Evolutionary conservation across 2,329 filamentous ascomycete genomes (phyloP).

Genomic region (Aureobasidium sp.): DNA sequence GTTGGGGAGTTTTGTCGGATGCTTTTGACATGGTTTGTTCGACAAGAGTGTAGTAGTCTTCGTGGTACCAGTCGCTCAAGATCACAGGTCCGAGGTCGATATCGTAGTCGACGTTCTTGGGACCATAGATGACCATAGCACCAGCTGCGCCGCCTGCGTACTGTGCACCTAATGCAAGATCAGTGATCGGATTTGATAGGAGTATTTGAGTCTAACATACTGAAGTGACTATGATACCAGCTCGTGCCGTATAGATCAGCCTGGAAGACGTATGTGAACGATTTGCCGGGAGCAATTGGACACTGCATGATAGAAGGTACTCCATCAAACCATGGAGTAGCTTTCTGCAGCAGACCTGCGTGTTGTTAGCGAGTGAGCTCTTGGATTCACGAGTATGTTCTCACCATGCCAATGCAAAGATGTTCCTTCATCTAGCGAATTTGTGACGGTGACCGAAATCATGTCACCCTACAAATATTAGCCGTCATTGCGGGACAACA

Average conservation of each 20-base stretch:
- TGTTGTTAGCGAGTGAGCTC: not conserved
- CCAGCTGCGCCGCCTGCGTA: slow-evolving; percentile 37
- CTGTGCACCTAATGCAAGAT: slow-evolving; percentile 23
- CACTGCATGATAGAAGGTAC: slow-evolving; percentile 40
- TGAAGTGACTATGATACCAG: slow-evolving; percentile 38
- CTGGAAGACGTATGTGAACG: slow-evolving; percentile 47
- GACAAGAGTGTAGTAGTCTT: slow-evolving; percentile 15
- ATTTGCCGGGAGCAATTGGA: slow-evolving; percentile 42
- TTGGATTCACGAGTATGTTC: slow-evolving; percentile 24
- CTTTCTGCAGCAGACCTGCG: slow-evolving; percentile 31
- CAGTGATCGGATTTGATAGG: not conserved
- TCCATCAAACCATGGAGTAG: slow-evolving; percentile 51
- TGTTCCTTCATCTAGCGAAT: slow-evolving; percentile 47
- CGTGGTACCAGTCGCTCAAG: slow-evolving; percentile 27
- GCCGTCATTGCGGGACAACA: too few relatives aligned
- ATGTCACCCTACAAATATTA: slow-evolving; percentile 26
- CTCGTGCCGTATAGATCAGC: slow-evolving; percentile 37
- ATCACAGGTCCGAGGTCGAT: slow-evolving; percentile 23
- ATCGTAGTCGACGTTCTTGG: slow-evolving; percentile 35
- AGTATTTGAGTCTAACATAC: slow-evolving; percentile 29
- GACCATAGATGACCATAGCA: slow-evolving; percentile 34
- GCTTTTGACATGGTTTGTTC: slow-evolving; percentile 19
- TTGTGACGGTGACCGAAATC: slow-evolving; percentile 46
- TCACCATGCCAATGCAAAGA: slow-evolving; percentile 53
- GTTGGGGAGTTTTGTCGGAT: slow-evolving; percentile 22